Percentiles rank a stretch among this genome's conserved stretches.
phyloP scores from a whole-genome alignment of 306 rosid species.

The Cicer chorassanicum region DNA sequence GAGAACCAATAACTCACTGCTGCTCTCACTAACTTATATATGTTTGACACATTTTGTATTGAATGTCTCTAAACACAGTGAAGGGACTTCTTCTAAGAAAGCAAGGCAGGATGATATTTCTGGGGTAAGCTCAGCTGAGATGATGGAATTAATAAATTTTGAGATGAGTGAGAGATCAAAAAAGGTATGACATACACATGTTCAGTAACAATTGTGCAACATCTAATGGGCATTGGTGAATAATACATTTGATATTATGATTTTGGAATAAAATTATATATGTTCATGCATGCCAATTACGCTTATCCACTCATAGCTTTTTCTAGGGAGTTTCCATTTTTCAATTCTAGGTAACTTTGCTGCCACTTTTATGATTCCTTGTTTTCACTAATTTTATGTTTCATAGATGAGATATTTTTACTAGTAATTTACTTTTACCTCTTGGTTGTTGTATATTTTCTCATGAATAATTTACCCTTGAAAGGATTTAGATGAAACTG shows the following conservation, averaged over 20 bases:
- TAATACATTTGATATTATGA: slow-evolving; percentile 13
- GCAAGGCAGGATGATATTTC: slow-evolving; percentile 63
- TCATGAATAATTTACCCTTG: neutral
- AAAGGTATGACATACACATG: slow-evolving; percentile 53
- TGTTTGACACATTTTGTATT: slow-evolving; percentile 21
- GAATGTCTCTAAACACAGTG: slow-evolving; percentile 47
- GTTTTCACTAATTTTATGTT: slow-evolving; percentile 22
- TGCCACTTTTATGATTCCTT: neutral
- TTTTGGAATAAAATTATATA: slow-evolving; percentile 10
- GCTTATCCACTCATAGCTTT: slow-evolving; percentile 16
- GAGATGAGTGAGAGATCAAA: slow-evolving; percentile 67
- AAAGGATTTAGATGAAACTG: slow-evolving; percentile 16
- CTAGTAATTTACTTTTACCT: neutral
- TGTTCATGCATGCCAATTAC: neutral
- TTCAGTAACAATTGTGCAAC: neutral
- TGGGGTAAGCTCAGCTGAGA: slow-evolving; percentile 65
- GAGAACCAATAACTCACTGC: neutral
- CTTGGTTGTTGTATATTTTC: slow-evolving; percentile 14
- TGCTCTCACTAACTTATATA: neutral
- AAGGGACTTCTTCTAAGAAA: slow-evolving; percentile 59
- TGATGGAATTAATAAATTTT: slow-evolving; percentile 70
- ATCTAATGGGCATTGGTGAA: slow-evolving; percentile 21
- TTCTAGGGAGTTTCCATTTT: slow-evolving; percentile 13
- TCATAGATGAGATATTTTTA: slow-evolving; percentile 21
- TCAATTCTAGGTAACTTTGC: neutral